Percentiles rank a stretch among this genome's conserved stretches.
These are phyloP conservation scores for Mallotus nudiflorus DNA, from an alignment of 345 rosid species.

Conservation along the genomic window DNA sequence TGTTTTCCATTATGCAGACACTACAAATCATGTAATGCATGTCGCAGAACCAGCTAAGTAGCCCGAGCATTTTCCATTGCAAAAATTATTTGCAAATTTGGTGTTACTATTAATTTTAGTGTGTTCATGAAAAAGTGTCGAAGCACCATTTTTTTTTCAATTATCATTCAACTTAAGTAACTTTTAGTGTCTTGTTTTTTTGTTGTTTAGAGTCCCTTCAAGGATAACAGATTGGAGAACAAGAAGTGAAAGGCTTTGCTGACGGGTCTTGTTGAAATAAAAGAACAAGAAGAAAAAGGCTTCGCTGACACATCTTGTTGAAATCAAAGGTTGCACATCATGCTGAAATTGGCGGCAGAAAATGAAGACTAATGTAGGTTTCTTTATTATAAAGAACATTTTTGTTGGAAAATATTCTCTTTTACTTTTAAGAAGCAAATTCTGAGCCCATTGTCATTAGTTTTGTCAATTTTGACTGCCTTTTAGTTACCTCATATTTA, in stretches of 20 bases:
- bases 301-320: neutral
- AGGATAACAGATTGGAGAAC: neutral
- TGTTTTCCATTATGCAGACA: too few relatives aligned
- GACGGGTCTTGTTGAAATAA: conserved; percentile 2
- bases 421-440: conserved; percentile 3
- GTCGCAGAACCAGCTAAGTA: neutral
- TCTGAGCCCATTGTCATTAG: neutral
- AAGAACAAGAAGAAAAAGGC: conserved; percentile 14
- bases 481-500: neutral
- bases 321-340: conserved; percentile 2
- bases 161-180: neutral
- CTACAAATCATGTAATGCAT: too few relatives aligned
- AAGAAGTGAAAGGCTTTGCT: conserved; percentile 7
- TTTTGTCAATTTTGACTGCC: neutral
- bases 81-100: neutral
- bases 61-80: neutral
- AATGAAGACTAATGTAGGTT: neutral
- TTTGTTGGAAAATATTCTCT: conserved; percentile 5
- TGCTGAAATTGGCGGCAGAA: neutral
- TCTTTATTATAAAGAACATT: conserved; percentile 6
- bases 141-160: neutral
- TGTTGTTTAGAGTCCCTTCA: neutral
- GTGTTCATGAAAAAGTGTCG: neutral
- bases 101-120: neutral
- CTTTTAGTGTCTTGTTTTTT: neutral